Conservation (phyloP, 306 rosid genomes). For the Biancaea sappan region DNA sequence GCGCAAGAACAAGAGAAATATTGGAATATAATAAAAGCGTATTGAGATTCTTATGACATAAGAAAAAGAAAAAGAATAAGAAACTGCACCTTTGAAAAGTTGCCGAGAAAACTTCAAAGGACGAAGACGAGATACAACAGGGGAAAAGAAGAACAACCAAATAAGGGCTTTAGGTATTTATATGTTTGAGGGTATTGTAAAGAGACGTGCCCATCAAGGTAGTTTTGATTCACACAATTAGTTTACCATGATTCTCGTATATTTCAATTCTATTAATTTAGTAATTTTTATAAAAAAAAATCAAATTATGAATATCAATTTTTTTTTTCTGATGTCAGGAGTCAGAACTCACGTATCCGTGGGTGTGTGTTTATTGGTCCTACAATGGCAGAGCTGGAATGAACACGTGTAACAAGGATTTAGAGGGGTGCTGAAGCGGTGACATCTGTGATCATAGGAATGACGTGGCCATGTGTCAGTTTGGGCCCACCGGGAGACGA, state of each 20-base stretch:
- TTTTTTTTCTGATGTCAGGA: neutral
- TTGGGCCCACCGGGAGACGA: conserved; percentile 5
- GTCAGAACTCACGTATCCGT: neutral
- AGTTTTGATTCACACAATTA: neutral
- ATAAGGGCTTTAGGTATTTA: conserved; percentile 10
- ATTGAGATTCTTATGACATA: neutral
- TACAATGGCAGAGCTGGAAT: neutral
- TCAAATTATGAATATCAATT: neutral
- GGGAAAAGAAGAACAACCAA: neutral
- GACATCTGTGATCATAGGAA: neutral
- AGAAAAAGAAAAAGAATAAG: neutral
- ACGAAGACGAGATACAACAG: neutral
- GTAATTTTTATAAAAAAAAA: neutral
- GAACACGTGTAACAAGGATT: conserved; percentile 12
- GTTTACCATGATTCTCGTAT: neutral
- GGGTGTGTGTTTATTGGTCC: neutral
- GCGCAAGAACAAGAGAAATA: neutral
- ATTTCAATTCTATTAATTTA: neutral
- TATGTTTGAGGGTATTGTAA: conserved; percentile 7
- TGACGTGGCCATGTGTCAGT: conserved; percentile 24
- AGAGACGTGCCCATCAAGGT: neutral
- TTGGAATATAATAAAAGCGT: neutral
- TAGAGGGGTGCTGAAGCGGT: neutral
- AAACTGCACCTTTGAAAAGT: neutral
- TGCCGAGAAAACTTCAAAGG: neutral